Evolutionary conservation across 2,329 filamentous ascomycete species (phyloP).

Genomic region (Tolypocladium sp.): DNA sequence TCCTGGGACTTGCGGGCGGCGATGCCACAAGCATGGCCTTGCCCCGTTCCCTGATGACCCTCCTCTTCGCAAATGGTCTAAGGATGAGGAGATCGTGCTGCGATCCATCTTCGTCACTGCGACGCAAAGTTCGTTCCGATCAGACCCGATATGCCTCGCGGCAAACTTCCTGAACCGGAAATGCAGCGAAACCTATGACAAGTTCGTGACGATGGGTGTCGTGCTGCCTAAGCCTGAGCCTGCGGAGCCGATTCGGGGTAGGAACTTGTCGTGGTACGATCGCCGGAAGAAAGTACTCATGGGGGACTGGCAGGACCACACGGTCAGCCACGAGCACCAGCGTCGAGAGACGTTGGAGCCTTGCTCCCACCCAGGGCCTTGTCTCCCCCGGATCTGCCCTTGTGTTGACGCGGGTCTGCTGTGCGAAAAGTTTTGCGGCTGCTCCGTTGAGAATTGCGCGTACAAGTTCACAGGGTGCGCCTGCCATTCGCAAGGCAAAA

Average conservation of each 20-base stretch:
- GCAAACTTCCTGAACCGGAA: constrained; percentile 39
- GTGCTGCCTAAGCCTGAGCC: constrained; percentile 13
- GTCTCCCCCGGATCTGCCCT: constrained; percentile 48
- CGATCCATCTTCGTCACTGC: constrained; percentile 35
- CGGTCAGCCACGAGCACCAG: constrained; percentile 44
- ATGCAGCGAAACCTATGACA: constrained; percentile 40
- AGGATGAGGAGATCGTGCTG: constrained; percentile 39
- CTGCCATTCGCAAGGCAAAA: constrained; percentile 52
- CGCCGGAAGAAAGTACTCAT: constrained; percentile 44
- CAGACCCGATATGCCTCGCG: constrained; percentile 37
- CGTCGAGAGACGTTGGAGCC: constrained; percentile 50
- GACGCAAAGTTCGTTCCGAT: constrained; percentile 28
- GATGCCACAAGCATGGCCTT: constrained; percentile 27
- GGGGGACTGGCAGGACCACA: constrained; percentile 47
- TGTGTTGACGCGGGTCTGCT: constrained; percentile 54
- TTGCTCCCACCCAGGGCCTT: constrained; percentile 62
- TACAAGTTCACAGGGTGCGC: constrained; percentile 59
- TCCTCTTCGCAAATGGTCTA: constrained; percentile 30
- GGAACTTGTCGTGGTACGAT: constrained; percentile 45
- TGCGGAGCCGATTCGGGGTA: constrained; percentile 26
- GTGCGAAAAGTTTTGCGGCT: constrained; percentile 66
- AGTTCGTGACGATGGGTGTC: constrained; percentile 16
- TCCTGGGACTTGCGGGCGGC: constrained; percentile 23
- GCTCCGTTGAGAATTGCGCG: constrained; percentile 47
- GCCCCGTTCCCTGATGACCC: constrained; percentile 12